phyloP scores from a whole-genome alignment of 495 filamentous ascomycete species.

The Pyrenula massariospora region DNA sequence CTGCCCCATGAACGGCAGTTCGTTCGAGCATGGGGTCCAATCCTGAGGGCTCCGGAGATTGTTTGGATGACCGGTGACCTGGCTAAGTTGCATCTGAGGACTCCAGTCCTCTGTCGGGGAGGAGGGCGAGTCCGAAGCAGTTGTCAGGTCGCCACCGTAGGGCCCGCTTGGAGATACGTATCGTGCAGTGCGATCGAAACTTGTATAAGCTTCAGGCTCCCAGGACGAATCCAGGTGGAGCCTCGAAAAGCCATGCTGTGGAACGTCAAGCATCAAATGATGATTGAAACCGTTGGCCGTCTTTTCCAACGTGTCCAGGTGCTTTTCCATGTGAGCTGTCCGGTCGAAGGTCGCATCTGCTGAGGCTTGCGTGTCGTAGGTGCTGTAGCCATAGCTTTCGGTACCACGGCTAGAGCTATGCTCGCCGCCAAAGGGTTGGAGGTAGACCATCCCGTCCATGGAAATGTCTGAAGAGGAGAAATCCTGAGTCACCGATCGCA shows the following conservation, averaged over 20 bases:
- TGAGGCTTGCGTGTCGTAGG: not conserved
- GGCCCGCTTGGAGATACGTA: constrained; percentile 1
- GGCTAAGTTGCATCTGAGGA: not conserved
- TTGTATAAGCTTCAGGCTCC: not conserved
- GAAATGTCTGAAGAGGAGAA: not conserved
- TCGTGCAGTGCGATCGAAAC: not conserved
- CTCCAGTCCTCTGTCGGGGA: not conserved
- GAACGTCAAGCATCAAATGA: not conserved
- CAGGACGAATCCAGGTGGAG: not conserved
- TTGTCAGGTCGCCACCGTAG: not conserved
- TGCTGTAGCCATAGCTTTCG: not conserved
- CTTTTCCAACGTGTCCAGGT: not conserved
- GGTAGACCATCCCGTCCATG: not conserved
- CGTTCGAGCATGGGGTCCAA: not conserved
- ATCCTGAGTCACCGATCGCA: not conserved
- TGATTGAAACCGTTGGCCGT: not conserved
- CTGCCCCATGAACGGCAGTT: not conserved
- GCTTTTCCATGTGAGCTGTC: not conserved
- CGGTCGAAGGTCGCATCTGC: not conserved
- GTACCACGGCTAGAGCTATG: not conserved
- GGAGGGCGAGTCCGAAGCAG: not conserved
- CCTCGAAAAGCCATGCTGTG: not conserved
- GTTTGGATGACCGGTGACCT: not conserved
- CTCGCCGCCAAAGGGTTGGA: not conserved
- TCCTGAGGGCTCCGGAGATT: not conserved